Evolutionary conservation across 2,329 filamentous ascomycete species (phyloP), one percentile per base, ranked within the genome.

Genomic region (Metarhizium robertsii): DNA sequence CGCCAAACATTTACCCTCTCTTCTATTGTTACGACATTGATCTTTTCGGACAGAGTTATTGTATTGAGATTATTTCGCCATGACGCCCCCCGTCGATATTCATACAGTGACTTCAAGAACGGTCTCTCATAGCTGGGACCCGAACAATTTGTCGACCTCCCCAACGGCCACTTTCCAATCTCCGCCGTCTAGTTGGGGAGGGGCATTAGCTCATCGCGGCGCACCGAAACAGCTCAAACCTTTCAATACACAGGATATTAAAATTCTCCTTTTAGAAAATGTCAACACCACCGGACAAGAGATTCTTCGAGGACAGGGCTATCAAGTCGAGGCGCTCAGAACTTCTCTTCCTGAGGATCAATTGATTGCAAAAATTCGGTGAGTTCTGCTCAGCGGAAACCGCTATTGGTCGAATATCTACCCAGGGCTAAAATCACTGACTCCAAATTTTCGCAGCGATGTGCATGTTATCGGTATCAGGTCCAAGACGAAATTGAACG

Each of bases 401-500:
- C 18, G 40, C 10, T 43, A 48, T 13, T 20, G 18, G 14, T 34
- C 8, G n/a, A 25, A 14, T 50, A 16, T 46, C 36, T 6, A 49
- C 10, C 18, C 20, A 46, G n/a, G 20, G 14, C 25, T 48, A 10
- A 38, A 54, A 58, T 61, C 56, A 57, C 53, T 59, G 54, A 49
- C 60, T 46, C 25, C 53, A 53, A 36, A 29, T 38, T 45, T 43
- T 40, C 43, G 55, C 56, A 95, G 90, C 59, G 88, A 96, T 69
- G 89, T 96, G 32, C 94, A 99, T 68, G 94, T 97, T 66, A 94
- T 99, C 69, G 94, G 94, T 61, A 97, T 99, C 65, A 89, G 94
- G 61, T 97, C 92, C 57, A 99, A 99, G 79, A 99, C 94, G 38
- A 96, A 94, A 76, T 82, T 99, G 68, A 92, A 85, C 8, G 86